These are phyloP conservation scores for Colletotrichum liaoningense DNA, from an alignment of 2,329 filamentous ascomycete genomes.

Conservation along the genomic window DNA sequence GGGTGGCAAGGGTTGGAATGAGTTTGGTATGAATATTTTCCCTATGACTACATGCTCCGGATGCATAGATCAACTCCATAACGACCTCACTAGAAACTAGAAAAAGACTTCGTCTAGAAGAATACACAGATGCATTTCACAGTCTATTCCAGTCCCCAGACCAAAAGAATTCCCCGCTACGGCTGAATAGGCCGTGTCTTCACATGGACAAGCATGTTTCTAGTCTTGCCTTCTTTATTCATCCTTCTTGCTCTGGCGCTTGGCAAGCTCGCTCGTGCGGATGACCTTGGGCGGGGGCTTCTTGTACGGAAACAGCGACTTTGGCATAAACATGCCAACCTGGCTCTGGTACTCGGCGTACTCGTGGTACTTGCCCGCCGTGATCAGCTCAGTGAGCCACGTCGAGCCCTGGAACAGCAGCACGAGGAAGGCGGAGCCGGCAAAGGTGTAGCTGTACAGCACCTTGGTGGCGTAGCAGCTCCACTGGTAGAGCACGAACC, in stretches of 20 bases:
- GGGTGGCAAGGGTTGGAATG: background rate
- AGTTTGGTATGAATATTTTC: conserved; percentile 4
- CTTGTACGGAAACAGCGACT: conserved; percentile 55
- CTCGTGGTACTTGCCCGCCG: conserved; percentile 84
- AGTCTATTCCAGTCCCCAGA: background rate
- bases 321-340: conserved; percentile 87
- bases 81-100: conserved; percentile 15
- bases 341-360: conserved; percentile 86
- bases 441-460: conserved; percentile 81
- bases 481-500: conserved; percentile 92
- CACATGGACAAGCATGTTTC: too few relatives aligned
- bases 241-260: conserved; percentile 55
- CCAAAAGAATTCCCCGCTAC: background rate
- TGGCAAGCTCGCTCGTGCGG: conserved; percentile 62
- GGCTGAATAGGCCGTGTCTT: too few relatives aligned
- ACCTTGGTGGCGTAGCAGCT: conserved; percentile 78
- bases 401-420: conserved; percentile 91
- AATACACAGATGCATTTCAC: conserved; percentile 13
- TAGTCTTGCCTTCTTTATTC: conserved; percentile 30
- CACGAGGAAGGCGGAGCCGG: conserved; percentile 77
- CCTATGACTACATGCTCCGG: background rate
- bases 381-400: conserved; percentile 86
- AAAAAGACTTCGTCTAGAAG: conserved; percentile 7
- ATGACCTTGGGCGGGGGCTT: conserved; percentile 59
- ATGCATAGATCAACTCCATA: conserved; percentile 16